A percentile compares a stretch with the other conserved stretches of the same genome.
These are phyloP conservation scores for Acanthamoeba culbertsoni DNA, from an alignment of 208 protist species.

Conservation along the genomic window DNA sequence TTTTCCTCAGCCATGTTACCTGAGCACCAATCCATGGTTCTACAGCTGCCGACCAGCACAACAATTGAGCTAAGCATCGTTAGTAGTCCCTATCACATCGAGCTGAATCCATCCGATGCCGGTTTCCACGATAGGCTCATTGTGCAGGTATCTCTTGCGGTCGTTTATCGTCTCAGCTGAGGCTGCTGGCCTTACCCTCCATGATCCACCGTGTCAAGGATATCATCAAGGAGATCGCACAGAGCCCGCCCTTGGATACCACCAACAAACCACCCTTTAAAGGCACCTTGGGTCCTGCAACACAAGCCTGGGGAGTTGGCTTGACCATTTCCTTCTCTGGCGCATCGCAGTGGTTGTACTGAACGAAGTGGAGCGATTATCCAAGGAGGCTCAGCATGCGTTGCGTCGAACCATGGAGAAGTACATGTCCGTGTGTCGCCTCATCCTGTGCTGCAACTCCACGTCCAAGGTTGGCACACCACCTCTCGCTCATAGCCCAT, in stretches of 20 bases:
- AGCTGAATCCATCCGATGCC: conserved; percentile 98
- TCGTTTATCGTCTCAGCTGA: background rate
- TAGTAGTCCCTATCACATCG: conserved; percentile 97
- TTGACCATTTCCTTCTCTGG: background rate
- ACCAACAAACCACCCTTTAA: conserved; percentile 68
- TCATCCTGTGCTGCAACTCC: conserved; percentile 95
- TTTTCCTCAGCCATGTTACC: background rate
- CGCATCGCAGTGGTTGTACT: conserved; percentile 92
- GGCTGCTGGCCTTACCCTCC: too few species aligned
- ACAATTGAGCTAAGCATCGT: conserved; percentile 96
- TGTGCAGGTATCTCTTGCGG: conserved; percentile 79
- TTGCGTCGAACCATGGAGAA: conserved; percentile 99
- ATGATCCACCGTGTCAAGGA: conserved; percentile 85
- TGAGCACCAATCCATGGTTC: background rate
- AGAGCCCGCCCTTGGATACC: conserved; percentile 88
- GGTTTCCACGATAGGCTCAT: conserved; percentile 97
- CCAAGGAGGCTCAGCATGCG: conserved; percentile 96
- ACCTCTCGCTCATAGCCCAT: background rate
- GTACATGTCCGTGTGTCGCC: conserved; percentile 95
- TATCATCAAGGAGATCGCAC: conserved; percentile 98
- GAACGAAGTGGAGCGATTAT: conserved; percentile 97
- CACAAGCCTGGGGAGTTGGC: background rate
- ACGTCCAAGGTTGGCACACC: conserved; percentile 82
- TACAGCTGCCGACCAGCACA: conserved; percentile 81
- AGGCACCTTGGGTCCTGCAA: conserved; percentile 67